Conservation (phyloP, 805 yeast genomes). For the Monosporozyma servazzii region DNA sequence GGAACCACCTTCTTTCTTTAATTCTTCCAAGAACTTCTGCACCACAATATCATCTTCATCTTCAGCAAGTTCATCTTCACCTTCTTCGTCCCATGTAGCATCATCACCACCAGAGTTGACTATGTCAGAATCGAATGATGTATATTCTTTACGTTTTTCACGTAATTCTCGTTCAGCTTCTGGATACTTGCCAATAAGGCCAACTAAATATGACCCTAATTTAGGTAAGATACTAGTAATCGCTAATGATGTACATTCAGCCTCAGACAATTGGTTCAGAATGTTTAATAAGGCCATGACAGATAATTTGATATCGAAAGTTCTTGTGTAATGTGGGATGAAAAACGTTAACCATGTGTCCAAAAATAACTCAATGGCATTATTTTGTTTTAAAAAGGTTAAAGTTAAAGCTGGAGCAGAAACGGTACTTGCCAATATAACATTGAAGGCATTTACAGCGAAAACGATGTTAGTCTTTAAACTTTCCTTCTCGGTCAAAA, state of each 20-base stretch:
- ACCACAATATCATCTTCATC: constrained; percentile 26
- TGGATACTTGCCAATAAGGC: constrained; percentile 55
- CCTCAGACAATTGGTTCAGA: constrained; percentile 22
- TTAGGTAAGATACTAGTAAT: constrained; percentile 35
- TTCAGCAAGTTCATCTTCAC: constrained; percentile 32
- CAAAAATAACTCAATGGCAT: constrained; percentile 44
- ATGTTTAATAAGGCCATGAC: constrained; percentile 57
- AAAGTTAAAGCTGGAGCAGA: constrained; percentile 51
- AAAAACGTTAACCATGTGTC: constrained; percentile 30
- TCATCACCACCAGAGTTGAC: constrained; percentile 30
- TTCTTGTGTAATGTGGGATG: constrained; percentile 50
- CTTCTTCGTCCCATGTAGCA: constrained; percentile 29
- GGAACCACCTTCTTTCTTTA: constrained; percentile 34
- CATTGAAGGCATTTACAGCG: constrained; percentile 36
- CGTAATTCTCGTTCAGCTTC: constrained; percentile 58
- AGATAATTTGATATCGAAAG: constrained; percentile 72
- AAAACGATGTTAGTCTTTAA: constrained; percentile 25
- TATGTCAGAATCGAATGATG: constrained; percentile 27
- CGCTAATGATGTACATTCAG: constrained; percentile 28
- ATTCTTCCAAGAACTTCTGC: constrained; percentile 40
- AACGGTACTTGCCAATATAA: constrained; percentile 53
- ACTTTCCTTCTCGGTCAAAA: constrained; percentile 16
- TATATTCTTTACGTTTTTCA: constrained; percentile 50
- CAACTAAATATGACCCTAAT: constrained; percentile 43
- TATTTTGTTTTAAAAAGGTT: constrained; percentile 36